Conservation (phyloP, 2,329 filamentous ascomycete genomes). For the Stagonosporopsis chrysanthemi region DNA sequence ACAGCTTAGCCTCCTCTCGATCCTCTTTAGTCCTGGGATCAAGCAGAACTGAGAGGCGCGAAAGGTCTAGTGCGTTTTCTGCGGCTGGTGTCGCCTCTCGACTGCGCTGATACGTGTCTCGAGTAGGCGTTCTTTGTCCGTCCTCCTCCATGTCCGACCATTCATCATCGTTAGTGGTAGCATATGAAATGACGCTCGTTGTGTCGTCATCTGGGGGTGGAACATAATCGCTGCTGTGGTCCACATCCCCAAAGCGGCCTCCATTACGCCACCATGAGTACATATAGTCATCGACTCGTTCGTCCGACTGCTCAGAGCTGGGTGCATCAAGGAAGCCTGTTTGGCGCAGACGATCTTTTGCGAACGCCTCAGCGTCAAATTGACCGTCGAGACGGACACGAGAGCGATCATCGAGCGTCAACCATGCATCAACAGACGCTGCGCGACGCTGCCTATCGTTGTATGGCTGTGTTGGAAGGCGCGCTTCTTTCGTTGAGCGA, state of each 20-base stretch:
- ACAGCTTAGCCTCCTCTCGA: conserved; percentile 78
- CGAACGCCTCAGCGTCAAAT: conserved; percentile 82
- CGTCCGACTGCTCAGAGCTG: conserved; percentile 59
- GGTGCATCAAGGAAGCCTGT: conserved; percentile 37
- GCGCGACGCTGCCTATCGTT: conserved; percentile 13
- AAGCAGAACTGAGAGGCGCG: conserved; percentile 79
- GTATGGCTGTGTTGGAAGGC: conserved; percentile 6
- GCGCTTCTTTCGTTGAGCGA: conserved; percentile 40
- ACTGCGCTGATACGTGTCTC: conserved; percentile 60
- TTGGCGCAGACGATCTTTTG: conserved; percentile 67
- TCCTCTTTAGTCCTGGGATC: conserved; percentile 81
- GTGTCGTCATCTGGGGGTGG: conserved; percentile 71
- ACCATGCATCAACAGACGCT: conserved; percentile 29
- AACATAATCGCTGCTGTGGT: conserved; percentile 80
- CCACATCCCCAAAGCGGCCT: conserved; percentile 83
- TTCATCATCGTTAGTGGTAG: conserved; percentile 54
- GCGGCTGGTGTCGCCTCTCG: conserved; percentile 63
- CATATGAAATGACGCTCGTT: conserved; percentile 80
- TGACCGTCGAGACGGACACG: conserved; percentile 29
- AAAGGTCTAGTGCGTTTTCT: conserved; percentile 61
- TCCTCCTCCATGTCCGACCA: conserved; percentile 53
- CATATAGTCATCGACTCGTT: conserved; percentile 73
- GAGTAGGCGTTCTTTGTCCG: conserved; percentile 76
- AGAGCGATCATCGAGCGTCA: conserved; percentile 35
- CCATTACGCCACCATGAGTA: conserved; percentile 87